Conservation (phyloP, 495 filamentous ascomycete genomes). For the Aspergillus mulundensis region DNA sequence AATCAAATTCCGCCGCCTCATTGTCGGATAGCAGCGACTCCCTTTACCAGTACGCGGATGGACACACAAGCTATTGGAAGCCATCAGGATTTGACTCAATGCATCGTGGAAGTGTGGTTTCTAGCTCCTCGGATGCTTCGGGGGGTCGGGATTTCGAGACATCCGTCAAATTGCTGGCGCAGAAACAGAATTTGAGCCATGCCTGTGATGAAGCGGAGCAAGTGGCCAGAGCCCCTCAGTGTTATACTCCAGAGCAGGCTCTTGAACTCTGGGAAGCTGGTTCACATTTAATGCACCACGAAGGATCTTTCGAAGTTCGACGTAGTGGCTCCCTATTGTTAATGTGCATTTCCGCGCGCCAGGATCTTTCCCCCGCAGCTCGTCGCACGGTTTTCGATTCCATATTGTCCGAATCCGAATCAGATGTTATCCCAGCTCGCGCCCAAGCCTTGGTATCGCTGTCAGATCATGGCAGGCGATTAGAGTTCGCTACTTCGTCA, state of each 20-base stretch:
- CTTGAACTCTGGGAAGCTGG: constrained; percentile 41
- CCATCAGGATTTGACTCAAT: constrained; percentile 38
- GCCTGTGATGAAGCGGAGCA: constrained; percentile 42
- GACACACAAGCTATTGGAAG: constrained; percentile 27
- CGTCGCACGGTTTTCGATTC: constrained; percentile 35
- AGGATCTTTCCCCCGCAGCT: constrained; percentile 37
- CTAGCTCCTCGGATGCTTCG: constrained; percentile 42
- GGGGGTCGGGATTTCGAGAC: constrained; percentile 40
- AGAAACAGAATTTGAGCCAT: constrained; percentile 33
- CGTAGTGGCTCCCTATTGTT: constrained; percentile 34
- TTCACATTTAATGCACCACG: constrained; percentile 38
- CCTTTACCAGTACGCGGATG: constrained; percentile 28
- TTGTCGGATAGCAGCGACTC: constrained; percentile 35
- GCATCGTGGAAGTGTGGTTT: constrained; percentile 44
- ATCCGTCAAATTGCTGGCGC: constrained; percentile 31
- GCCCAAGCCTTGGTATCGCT: constrained; percentile 40
- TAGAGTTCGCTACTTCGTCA: constrained; percentile 41
- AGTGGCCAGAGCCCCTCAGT: constrained; percentile 30
- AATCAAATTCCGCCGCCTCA: constrained; percentile 38
- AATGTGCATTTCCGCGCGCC: constrained; percentile 38
- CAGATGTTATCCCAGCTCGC: constrained; percentile 39
- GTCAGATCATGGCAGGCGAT: constrained; percentile 44
- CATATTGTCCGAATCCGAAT: constrained; percentile 31
- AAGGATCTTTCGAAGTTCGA: constrained; percentile 34
- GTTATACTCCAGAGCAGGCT: constrained; percentile 40